Evolutionary conservation across 306 rosid genomes (phyloP).

Genomic region (Acacia melanoxylon): DNA sequence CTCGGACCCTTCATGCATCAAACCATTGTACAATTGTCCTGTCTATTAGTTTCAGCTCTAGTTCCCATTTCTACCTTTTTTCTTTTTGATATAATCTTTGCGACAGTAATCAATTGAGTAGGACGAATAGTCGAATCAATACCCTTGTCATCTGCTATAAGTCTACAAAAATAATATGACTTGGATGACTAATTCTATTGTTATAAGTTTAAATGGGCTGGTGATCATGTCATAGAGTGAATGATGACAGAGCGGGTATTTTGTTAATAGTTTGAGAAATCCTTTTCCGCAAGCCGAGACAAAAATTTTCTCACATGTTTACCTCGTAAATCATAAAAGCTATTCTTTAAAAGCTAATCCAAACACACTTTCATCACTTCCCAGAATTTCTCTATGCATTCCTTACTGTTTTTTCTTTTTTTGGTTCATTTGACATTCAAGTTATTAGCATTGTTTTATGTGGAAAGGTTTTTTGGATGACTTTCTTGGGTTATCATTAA

Average conservation of each 20-base stretch:
- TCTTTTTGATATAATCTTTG: neutral
- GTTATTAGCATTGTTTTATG: neutral
- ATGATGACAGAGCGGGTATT: neutral
- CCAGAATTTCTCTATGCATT: neutral
- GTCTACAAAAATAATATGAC: neutral
- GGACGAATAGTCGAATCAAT: neutral
- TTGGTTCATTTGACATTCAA: neutral
- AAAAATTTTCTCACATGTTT: no score
- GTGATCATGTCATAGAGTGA: slow-evolving; percentile 17
- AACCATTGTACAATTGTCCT: neutral
- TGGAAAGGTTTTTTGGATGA: neutral
- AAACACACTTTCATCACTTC: neutral
- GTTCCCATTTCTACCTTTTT: neutral
- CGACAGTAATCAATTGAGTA: neutral
- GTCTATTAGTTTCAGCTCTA: neutral
- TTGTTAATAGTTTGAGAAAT: slow-evolving; percentile 23
- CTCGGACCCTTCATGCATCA: neutral
- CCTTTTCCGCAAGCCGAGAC: no score
- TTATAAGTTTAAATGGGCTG: neutral
- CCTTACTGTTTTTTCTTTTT: no score
- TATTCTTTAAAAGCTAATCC: no score
- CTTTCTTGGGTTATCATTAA: neutral
- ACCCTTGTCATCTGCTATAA: neutral
- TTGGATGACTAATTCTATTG: neutral
- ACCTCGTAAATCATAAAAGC: no score